Base-by-base conservation (phyloP, 495 filamentous ascomycete species). In the Lasiosphaeria miniovina region DNA sequence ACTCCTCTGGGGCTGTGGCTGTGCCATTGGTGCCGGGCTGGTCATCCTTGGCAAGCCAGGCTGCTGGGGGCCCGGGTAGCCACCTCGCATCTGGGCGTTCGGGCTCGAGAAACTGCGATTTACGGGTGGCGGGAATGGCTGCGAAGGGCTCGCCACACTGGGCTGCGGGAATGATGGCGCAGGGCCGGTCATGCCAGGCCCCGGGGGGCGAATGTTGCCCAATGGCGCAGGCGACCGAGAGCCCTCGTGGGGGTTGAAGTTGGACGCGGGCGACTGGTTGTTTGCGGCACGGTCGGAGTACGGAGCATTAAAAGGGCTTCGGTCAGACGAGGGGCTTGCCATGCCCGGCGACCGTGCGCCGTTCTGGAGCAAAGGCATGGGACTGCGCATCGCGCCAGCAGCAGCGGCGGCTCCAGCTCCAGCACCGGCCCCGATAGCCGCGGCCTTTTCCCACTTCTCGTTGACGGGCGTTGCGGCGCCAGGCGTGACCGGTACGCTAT, bases 401-500 rank as follows among this genome's bases (percentile, higher is more conserved):
- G 65, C 68, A 15, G 68, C 76, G 0, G 66, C 68, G 33, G 65
- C 75, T 31, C 58, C 65, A 12, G 49, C 65, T 2, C 41, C 65
- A 34, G 56, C 64, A 12, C 54, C 62, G 14, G 49, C 68, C 6
- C 63, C 60, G 31, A 64, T 43, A n/a, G 59, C 61, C 5, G 65
- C 62, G 4, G 68, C 65, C 3, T 32, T 58, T 6, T 60, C 57
- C 62, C 62, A 63, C 40, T 62, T 66, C 54, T 61, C 60, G 55
- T 65, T 31, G 59, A 38, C 33, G 9, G 66, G 52, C 65, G 67
- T 56, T 67, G 52, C 9, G 35, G 33, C 62, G 4, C 65, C 64
- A 14, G 75, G 75, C 6, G 76, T 73, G 36, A 67, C 61, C 15
- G 71, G 62, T 1, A 78, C 53, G 56, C 68, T 73, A 60, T 73